Base-by-base conservation (phyloP, 345 rosid genomes). In the Gossypium raimondii region DNA sequence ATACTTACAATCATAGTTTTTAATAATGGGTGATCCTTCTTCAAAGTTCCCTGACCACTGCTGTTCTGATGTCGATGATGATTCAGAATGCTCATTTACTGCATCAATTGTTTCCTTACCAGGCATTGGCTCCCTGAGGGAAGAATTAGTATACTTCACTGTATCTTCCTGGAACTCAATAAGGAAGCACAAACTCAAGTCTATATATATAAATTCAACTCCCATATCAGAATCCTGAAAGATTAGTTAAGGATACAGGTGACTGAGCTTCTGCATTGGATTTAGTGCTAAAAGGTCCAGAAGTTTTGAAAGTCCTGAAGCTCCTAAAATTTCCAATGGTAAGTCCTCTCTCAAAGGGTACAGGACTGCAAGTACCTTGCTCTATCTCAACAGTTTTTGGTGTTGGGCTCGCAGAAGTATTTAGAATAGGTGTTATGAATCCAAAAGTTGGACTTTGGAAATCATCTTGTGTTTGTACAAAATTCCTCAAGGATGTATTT, bases 401-500 rank as follows among this genome's bases (percentile, higher is more conserved):
- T 62, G 80, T 78, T 76, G 82, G 73, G 79, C 82, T 76, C 17
- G 78, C 84, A 27, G 84, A 84, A 75, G 85, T 80, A 57, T 81
- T 88, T n/a, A 48, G 73, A 47, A 60, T 73, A 52, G 91, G 91
- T 24, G 83, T 81, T 80, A 63, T 75, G 67, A 82, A 76, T 71
- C 83, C 86, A 73, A 90, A 82, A 25, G 95, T 87, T 77, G 93
- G 98, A 85, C 97, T 89, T 72, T 70, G 85, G 63, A 81, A 78
- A 75, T 78, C 86, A 70, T 82, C 76, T 72, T 78, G 83, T 65
- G 77, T 84, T 59, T 84, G 83, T 17, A 68, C 43, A 57, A 75
- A 56, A 73, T 83, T 80, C 72, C 80, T 83, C 12, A 50, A 64
- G 78, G 82, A 75, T 63, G 79, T 48, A 73, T 67, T 70, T 73